Base-by-base conservation (phyloP, 2,329 filamentous ascomycete species). In the Ceratocystis eucalypticola region DNA sequence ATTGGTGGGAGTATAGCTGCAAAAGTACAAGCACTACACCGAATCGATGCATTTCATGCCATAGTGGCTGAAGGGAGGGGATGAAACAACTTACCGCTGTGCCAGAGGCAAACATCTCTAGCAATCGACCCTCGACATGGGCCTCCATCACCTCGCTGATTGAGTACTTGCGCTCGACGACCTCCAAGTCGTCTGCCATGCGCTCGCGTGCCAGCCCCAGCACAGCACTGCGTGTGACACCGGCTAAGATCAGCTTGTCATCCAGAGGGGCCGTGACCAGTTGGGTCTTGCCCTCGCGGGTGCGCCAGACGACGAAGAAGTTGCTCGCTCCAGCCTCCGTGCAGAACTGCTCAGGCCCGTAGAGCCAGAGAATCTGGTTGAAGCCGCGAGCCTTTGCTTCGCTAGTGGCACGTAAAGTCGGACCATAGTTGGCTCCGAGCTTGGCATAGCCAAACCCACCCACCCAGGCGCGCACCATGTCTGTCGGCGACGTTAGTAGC, bases 321-420 rank as follows among this genome's bases (percentile, higher is more conserved):
- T 96, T 96, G 72, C 85, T 89, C 12, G 91, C 92, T 3, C 92
- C 92, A 1, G 92, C 92, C 78, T 96, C 92, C 1, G 92, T 96
- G 69, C 95, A 91, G 73, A 84, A 84, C 64, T 83, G 84, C 71
- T 93, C 81, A 50, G 83, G 76, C 1, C 91, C 91, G 72, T 96
- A 94, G 63, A 96, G 81, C 92, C 92, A 96, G n/a, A 96, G 82
- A 66, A 96, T 88, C 80, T 96, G 93, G 73, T 93, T 84, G 76
- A 85, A 96, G 0, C 93, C 92, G 50, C 83, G 77, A 10, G 78
- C 78, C 66, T 85, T 79, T 2, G 92, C 92, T 75, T 92, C 88
- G 20, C 82, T 81, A 62, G 91, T 91, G 2, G 90, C 89, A 65
- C 90, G 80, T 65, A 96, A 80, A 22, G 84, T 87, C 20, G 92